Conservation (phyloP, 768 basidiomycete species). For the Coprinellus micaceus region DNA sequence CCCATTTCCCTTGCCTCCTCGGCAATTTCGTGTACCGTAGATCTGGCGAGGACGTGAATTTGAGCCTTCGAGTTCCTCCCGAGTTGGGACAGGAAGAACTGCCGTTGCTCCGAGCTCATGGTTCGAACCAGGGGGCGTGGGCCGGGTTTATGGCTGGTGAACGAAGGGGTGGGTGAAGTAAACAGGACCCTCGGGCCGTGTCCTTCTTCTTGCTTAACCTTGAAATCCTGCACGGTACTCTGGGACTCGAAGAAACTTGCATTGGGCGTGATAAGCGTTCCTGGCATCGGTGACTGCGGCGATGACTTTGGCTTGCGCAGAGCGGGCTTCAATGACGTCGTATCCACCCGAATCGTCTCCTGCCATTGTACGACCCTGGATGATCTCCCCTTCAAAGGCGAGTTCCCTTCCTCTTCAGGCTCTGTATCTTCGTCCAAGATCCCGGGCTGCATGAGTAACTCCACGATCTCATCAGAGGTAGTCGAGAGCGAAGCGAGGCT, state of each 20-base stretch:
- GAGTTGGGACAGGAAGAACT: slow-evolving; percentile 46
- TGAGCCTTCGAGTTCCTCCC: slow-evolving; percentile 41
- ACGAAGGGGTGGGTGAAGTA: slow-evolving; percentile 9
- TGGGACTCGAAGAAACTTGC: slow-evolving; percentile 18
- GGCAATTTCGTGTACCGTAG: slow-evolving; percentile 39
- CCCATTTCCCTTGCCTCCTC: slow-evolving; percentile 39
- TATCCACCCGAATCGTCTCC: slow-evolving; percentile 17
- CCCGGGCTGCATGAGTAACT: slow-evolving; percentile 42
- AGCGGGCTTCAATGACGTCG: slow-evolving; percentile 12
- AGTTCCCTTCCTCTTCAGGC: slow-evolving; percentile 21
- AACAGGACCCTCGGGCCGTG: slow-evolving; percentile 18
- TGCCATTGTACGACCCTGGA: slow-evolving; percentile 34
- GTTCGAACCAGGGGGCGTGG: slow-evolving; percentile 16
- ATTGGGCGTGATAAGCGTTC: slow-evolving; percentile 48
- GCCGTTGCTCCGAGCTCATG: slow-evolving; percentile 51
- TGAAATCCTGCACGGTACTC: neutral
- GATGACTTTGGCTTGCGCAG: slow-evolving; percentile 17
- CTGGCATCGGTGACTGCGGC: slow-evolving; percentile 48
- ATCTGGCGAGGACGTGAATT: slow-evolving; percentile 44
- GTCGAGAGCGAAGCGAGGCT: slow-evolving; percentile 51
- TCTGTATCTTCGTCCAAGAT: slow-evolving; percentile 31
- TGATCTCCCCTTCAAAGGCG: slow-evolving; percentile 23
- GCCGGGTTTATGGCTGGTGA: slow-evolving; percentile 11
- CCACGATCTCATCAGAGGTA: slow-evolving; percentile 45
- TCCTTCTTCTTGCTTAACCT: slow-evolving; percentile 16